phyloP scores from a whole-genome alignment of 2,329 filamentous ascomycete genomes.

The Huntiella abstrusa region DNA sequence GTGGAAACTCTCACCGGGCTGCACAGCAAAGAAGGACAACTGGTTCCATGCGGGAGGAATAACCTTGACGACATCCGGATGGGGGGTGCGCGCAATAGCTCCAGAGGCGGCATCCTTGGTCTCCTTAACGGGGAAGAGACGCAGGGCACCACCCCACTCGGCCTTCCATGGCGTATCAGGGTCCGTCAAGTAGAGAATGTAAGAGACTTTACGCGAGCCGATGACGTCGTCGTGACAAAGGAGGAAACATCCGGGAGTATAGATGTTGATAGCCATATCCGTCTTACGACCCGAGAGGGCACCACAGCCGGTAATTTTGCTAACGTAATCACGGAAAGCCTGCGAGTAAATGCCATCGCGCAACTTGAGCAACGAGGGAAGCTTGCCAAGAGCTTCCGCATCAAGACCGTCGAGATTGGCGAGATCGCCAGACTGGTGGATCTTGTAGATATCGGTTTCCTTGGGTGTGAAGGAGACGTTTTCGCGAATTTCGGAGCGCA shows the following conservation, averaged over 20 bases:
- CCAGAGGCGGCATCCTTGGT: conserved; percentile 45
- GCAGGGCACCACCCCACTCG: conserved; percentile 81
- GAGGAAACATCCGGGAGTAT: conserved; percentile 87
- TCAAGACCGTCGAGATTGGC: conserved; percentile 92
- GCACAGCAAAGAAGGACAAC: conserved; percentile 92
- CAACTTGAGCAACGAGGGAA: conserved; percentile 80
- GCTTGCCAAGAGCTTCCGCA: conserved; percentile 61
- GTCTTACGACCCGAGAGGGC: conserved; percentile 84
- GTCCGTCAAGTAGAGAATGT: conserved; percentile 89
- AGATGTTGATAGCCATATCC: conserved; percentile 98
- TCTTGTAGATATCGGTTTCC: conserved; percentile 98
- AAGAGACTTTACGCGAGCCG: conserved; percentile 86
- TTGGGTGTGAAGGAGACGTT: conserved; percentile 95
- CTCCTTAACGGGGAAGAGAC: conserved; percentile 58
- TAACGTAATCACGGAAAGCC: conserved; percentile 74
- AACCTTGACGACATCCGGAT: conserved; percentile 56
- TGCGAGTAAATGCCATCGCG: conserved; percentile 88
- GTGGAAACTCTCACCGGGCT: conserved; percentile 97
- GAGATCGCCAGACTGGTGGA: conserved; percentile 93
- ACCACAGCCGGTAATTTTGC: conserved; percentile 68
- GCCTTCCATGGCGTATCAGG: conserved; percentile 79
- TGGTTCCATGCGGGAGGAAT: conserved; percentile 97
- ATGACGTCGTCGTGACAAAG: conserved; percentile 98
- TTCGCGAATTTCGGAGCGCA: conserved; percentile 72
- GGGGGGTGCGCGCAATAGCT: conserved; percentile 59